Percentiles rank a stretch among this genome's conserved stretches.
These are phyloP conservation scores for Silene vulgaris DNA, from an alignment of 179 eudicot species.

Conservation along the genomic window DNA sequence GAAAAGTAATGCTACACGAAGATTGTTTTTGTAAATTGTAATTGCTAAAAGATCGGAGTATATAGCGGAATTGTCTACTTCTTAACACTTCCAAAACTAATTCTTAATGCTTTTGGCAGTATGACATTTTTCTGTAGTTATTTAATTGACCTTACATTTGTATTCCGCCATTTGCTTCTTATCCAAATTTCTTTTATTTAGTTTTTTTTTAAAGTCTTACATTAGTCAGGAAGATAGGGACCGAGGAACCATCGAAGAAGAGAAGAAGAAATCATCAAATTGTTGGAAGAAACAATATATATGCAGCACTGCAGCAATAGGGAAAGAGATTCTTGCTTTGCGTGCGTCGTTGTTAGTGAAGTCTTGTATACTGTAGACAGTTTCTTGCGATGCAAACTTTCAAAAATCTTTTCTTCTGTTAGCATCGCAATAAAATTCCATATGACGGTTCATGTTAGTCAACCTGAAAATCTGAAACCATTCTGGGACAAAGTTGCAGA, in stretches of 20 bases:
- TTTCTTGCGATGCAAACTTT: no score
- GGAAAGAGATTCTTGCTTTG: no score
- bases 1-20: background rate
- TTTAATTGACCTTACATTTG: background rate
- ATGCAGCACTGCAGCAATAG: no score
- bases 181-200: background rate
- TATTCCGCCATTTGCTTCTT: background rate
- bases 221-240: background rate
- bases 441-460: no score
- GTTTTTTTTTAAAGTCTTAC: background rate
- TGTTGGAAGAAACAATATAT: constrained; percentile 18
- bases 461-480: no score
- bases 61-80: background rate
- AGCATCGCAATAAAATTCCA: no score
- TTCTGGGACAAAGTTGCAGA: no score
- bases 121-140: background rate
- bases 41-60: no score
- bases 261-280: background rate
- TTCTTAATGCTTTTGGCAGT: background rate
- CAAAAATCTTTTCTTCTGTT: no score
- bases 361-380: no score
- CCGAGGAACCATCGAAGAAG: background rate
- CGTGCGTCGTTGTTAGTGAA: no score
- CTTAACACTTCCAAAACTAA: background rate
- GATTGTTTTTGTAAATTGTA: background rate